Conservation (phyloP, 1,139 yeast genomes). For the Taphrina pruni region DNA sequence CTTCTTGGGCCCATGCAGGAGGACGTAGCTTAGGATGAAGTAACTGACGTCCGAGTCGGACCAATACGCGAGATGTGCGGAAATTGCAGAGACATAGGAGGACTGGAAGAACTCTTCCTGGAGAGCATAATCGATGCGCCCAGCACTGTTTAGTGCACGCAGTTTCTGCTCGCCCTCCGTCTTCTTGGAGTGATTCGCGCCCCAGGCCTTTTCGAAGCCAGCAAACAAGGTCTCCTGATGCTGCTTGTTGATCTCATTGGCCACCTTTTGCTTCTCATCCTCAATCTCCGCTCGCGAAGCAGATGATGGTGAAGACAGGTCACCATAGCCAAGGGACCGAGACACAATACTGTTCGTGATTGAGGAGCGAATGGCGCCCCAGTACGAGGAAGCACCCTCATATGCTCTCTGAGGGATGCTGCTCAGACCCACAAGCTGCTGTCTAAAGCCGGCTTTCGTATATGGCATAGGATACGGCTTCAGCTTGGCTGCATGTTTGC, state of each 20-base stretch:
- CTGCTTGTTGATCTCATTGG: conserved; percentile 24
- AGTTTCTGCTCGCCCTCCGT: conserved; percentile 50
- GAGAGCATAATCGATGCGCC: conserved; percentile 79
- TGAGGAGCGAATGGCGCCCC: conserved; percentile 49
- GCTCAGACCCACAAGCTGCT: conserved; percentile 54
- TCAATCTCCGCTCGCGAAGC: conserved; percentile 28
- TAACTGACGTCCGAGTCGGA: conserved; percentile 86
- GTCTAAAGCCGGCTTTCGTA: conserved; percentile 58
- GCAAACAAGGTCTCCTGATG: conserved; percentile 44
- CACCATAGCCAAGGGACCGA: conserved; percentile 46
- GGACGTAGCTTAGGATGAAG: conserved; percentile 60
- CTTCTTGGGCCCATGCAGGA: conserved; percentile 11
- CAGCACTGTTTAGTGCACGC: conserved; percentile 63
- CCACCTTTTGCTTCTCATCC: conserved; percentile 30
- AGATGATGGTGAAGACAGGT: conserved; percentile 25
- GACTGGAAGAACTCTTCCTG: conserved; percentile 83
- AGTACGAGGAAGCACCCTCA: conserved; percentile 58
- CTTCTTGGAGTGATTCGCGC: conserved; percentile 47
- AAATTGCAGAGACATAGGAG: conserved; percentile 70
- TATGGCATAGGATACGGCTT: conserved; percentile 69
- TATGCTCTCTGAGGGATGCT: conserved; percentile 56
- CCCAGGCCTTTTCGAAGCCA: conserved; percentile 47
- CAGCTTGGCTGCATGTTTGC: conserved; percentile 54
- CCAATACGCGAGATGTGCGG: conserved; percentile 86
- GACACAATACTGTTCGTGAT: conserved; percentile 45